Base-by-base conservation (phyloP, 306 rosid species). In the Rosa lucieae region DNA sequence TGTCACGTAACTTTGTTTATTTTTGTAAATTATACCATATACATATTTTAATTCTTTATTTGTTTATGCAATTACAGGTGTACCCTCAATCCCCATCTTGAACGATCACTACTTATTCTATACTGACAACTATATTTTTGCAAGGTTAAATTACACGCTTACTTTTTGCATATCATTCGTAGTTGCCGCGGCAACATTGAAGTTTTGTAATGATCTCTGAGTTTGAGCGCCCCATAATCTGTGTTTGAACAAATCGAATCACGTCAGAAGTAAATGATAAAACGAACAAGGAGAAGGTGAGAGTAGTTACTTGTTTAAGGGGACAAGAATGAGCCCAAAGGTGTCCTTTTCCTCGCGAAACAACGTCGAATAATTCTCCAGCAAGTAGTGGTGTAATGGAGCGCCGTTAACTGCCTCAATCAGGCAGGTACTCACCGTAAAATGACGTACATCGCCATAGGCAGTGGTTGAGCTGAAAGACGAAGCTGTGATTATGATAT, bases 171-270 rank as follows among this genome's bases (percentile, higher is more conserved):
- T 26, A 26, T 26, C 29, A 26, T 83, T 96, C 99, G 0, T 98
- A 94, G 44, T 87, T 89, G 59, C 99, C 99, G 29, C 99, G 29
- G 29, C 99, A 66, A 96, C 93, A 46, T 96, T 98, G 69, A 96
- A 96, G 81, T 93, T 96, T 79, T 89, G 99, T 85, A 96, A 75
- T 66, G 97, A 96, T 80, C 99, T 83, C 68, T 96, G 99, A 71
- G 98, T 96, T 72, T 96, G 99, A 44, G 99, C 98, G 10, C 99
- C 98, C 99, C 98, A 96, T 76, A 93, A 78, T 82, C 99, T 93
- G 66, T 72, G 43, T 44, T 17, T 20, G 10, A 10, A 40, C 3
- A 55, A 70, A 40, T 5, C 39, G 11, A 26, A 17, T 21, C 53
- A 39, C 8, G 7, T 21, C 13, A 70, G 58, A 39, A 69, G 18